A percentile compares a stretch with the other conserved stretches of the same genome.
phyloP scores from a whole-genome alignment of 306 rosid genomes.

The Castanea mollissima region DNA sequence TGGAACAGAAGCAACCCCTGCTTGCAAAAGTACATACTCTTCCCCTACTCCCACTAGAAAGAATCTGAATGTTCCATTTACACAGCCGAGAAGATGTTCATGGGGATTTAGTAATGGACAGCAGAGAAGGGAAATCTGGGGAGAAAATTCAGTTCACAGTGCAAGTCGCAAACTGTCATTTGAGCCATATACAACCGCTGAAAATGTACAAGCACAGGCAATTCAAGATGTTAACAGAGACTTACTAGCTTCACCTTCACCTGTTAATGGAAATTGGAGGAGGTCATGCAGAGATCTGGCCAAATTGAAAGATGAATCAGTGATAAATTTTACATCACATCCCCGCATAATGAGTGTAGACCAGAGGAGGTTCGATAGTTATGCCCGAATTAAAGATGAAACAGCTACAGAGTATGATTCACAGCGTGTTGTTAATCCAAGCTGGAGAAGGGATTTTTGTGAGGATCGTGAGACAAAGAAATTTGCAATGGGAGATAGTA shows the following conservation, averaged over 20 bases:
- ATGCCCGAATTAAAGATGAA: no score
- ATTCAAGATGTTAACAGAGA: background rate
- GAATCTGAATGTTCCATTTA: conserved; percentile 30
- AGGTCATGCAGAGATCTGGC: conserved; percentile 19
- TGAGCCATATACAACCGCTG: conserved; percentile 3
- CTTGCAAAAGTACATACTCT: conserved; percentile 28
- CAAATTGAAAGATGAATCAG: conserved; percentile 16
- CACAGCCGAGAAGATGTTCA: conserved; percentile 50
- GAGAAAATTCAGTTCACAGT: conserved; percentile 24
- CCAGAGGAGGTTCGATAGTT: no score
- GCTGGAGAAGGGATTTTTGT: conserved; percentile 12
- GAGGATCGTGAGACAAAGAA: conserved; percentile 19
- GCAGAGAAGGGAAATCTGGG: conserved; percentile 41
- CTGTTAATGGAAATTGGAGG: conserved; percentile 25
- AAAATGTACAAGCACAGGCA: conserved; percentile 6
- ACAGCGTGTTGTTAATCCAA: conserved; percentile 7
- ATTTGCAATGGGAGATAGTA: conserved; percentile 13
- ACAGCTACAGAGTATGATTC: background rate
- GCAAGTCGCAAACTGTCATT: conserved; percentile 42
- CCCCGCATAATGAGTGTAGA: no score
- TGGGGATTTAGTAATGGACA: conserved; percentile 52
- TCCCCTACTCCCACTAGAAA: conserved; percentile 43
- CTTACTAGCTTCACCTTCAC: conserved; percentile 8
- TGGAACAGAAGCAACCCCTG: conserved; percentile 31
- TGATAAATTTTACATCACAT: background rate